Evolutionary conservation across 352 stramenopile genomes (phyloP).

Genomic region (Pythium myriotylum): DNA sequence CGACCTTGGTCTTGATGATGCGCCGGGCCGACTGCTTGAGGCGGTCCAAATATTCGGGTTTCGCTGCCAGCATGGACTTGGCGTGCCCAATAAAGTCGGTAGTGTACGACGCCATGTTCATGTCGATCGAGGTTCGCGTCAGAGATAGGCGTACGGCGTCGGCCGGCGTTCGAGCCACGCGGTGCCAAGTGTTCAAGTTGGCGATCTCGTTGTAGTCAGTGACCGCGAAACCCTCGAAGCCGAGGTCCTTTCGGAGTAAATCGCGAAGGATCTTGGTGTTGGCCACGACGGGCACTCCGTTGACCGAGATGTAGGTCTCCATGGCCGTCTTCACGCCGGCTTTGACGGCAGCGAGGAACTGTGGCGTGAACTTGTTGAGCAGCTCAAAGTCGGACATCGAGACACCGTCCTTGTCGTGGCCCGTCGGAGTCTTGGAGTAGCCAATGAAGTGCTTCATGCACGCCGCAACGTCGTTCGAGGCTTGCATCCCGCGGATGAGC

Average conservation of each 20-base stretch:
- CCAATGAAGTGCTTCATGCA: conserved; percentile 86
- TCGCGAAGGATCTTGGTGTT: conserved; percentile 68
- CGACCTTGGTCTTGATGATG: conserved; percentile 30
- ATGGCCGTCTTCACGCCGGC: conserved; percentile 89
- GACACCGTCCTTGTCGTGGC: conserved; percentile 82
- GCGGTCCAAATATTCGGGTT: conserved; percentile 25
- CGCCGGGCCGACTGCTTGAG: conserved; percentile 25
- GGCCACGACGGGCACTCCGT: conserved; percentile 88
- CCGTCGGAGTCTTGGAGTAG: conserved; percentile 84
- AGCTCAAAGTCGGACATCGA: conserved; percentile 76
- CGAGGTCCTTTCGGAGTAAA: conserved; percentile 53
- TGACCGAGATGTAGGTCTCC: conserved; percentile 94
- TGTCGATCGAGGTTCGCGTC: conserved; percentile 70
- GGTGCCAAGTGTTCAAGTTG: conserved; percentile 69
- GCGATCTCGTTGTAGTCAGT: conserved; percentile 85
- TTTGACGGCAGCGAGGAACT: conserved; percentile 83
- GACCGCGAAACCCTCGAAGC: conserved; percentile 74
- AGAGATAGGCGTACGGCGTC: conserved; percentile 60
- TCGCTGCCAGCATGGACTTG: conserved; percentile 30
- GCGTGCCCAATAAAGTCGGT: conserved; percentile 31
- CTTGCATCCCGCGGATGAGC: conserved; percentile 53
- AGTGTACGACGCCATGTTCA: conserved; percentile 72
- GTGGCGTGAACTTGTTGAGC: conserved; percentile 84
- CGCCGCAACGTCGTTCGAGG: conserved; percentile 36
- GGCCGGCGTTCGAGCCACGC: conserved; percentile 32